Base-by-base conservation (phyloP, 2,329 filamentous ascomycete genomes). In the Teratosphaeria zuluensis region DNA sequence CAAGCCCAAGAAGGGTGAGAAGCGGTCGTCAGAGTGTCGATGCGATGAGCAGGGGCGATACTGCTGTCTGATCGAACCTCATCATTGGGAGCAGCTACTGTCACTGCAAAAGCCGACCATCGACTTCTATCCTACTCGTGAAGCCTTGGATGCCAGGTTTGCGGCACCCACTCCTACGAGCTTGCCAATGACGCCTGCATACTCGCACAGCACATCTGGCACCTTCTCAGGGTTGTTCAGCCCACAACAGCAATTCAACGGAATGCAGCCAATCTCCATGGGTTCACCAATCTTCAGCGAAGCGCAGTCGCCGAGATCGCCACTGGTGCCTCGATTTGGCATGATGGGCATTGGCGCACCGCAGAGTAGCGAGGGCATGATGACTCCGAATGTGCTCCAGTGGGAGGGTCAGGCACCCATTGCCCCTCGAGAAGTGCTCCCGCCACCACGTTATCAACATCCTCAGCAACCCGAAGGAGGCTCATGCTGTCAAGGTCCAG, bases 41-140 rank as follows among this genome's bases (percentile, higher is more conserved):
- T 72, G 70, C 58, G 69, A 71, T 56, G 69, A 71, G 35, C 68
- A 70, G 55, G 70, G 70, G 51, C 62, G 70, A 21, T 70, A 65
- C 56, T 72, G 70, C 62, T 71, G 69, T 59, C 51, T 70, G 30
- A 60, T 72, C 21, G 67, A 70, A 28, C 65, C 66, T 21, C 64
- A 68, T 31, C 66, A 72, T 31, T 72, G 70, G 70, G 61, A 62
- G n/a, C 58, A 59, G 3, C 54, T 72, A 52, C 61, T 68, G 52
- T 51, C 62, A n/a, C 54, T 69, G 51, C 60, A 67, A 55, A 70
- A 69, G 58, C 69, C 69, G 2, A 60, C 51, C 0, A 66, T 71
- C 31, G 61, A 67, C 16, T 72, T 72, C 60, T 69, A 59, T 42
- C 55, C 65, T 1, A 66, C 56, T 5, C 58, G 62, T 51, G 69